These are phyloP conservation scores for Amanita pallidorosea DNA, from an alignment of 768 basidiomycete genomes.

Conservation along the genomic window DNA sequence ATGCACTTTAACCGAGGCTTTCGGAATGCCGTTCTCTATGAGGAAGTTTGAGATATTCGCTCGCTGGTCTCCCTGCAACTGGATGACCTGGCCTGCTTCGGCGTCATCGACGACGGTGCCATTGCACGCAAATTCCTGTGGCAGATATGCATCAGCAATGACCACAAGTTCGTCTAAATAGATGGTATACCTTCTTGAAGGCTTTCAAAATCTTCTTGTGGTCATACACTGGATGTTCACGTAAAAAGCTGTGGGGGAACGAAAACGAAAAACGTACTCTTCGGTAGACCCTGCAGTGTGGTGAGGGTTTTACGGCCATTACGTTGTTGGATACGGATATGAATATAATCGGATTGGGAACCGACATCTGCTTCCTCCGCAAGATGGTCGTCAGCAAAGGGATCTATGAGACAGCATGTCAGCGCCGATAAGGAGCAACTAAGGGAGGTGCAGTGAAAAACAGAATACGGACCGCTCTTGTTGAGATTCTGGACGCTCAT, in stretches of 20 bases:
- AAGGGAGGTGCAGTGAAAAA: background rate
- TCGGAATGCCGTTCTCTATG: conserved; percentile 69
- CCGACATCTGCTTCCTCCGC: conserved; percentile 66
- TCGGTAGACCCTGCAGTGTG: conserved; percentile 90
- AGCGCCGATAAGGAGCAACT: background rate
- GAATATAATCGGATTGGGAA: conserved; percentile 76
- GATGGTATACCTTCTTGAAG: conserved; percentile 79
- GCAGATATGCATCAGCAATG: background rate
- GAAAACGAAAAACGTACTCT: conserved; percentile 42
- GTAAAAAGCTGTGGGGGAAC: conserved; percentile 5
- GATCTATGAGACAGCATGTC: conserved; percentile 45
- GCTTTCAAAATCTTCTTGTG: conserved; percentile 97
- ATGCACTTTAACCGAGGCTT: conserved; percentile 74
- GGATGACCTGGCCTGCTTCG: conserved; percentile 94
- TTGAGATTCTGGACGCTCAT: conserved; percentile 93
- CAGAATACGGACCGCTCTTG: conserved; percentile 51
- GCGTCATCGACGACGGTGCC: conserved; percentile 93
- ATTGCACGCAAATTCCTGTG: conserved; percentile 95
- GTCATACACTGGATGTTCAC: conserved; percentile 66
- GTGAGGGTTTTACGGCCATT: conserved; percentile 99
- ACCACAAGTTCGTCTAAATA: background rate
- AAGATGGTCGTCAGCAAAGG: conserved; percentile 91
- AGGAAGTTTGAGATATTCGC: conserved; percentile 86
- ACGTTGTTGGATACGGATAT: conserved; percentile 97
- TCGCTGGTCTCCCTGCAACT: conserved; percentile 97